Base-by-base conservation (phyloP, 345 rosid species). In the Euphorbia tirucalli region DNA sequence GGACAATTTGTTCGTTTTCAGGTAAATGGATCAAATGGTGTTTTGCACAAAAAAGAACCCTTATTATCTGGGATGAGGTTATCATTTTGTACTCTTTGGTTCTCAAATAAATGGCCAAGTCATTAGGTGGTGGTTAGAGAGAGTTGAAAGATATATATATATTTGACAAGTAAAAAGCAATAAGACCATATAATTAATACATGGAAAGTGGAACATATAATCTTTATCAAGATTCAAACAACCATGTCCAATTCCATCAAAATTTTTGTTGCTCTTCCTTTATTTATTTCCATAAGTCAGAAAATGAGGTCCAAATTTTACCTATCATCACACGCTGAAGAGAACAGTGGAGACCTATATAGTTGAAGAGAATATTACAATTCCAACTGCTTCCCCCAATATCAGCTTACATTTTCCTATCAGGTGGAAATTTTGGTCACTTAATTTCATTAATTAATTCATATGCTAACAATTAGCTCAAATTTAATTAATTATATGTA, bases 11-110 rank as follows among this genome's bases (percentile, higher is more conserved):
- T 63, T 61, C 81, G 11, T 22, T 75, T 76, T 52, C 97, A 91
- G 98, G 98, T 93, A 84, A 61, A 21, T 49, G 56, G 9, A 61
- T n/a, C n/a, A n/a, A n/a, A n/a, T 18, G 13, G 25, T 49, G 37
- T 62, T 59, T 69, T 48, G 9, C 37, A 19, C n/a, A n/a, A n/a
- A n/a, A n/a, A n/a, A n/a, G n/a, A 46, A 15, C 7, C 13, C 35
- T 2, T 7, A 14, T 8, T 22, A 6, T n/a, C n/a, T n/a, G n/a
- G 71, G 49, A 15, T 41, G 32, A n/a, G 43, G 41, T 72, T 54
- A 4, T 75, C 13, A 69, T 74, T 30, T 61, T 72, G 72, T 81
- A 85, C 91, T 82, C 82, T 55, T 22, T 24, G 11, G 25, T 55
- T n/a, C n/a, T n/a, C n/a, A n/a, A n/a, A n/a, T n/a, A n/a, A 28